Evolutionary conservation across 805 yeast species (phyloP).

Genomic region (Starmerella sp.): DNA sequence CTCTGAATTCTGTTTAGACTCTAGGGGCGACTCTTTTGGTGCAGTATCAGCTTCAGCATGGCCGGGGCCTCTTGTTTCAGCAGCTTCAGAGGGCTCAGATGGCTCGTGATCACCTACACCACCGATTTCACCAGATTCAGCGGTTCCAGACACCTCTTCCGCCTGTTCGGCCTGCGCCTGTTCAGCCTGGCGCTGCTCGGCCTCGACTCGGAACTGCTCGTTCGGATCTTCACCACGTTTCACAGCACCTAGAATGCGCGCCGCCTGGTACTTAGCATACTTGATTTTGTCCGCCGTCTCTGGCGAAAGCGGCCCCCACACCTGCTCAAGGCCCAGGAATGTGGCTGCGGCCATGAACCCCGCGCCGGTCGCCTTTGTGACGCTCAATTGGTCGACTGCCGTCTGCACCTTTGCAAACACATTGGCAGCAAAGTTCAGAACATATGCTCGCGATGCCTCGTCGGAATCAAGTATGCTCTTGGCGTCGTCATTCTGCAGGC

Average conservation of each 20-base stretch:
- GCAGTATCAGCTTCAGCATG: too few species aligned
- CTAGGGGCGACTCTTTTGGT: neutral
- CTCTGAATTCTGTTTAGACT: neutral
- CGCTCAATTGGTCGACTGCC: conserved; percentile 37
- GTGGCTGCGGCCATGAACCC: conserved; percentile 45
- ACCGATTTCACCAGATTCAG: too few species aligned
- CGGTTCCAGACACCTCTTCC: too few species aligned
- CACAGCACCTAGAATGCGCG: conserved; percentile 42
- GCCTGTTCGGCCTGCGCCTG: too few species aligned
- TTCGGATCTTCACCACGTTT: conserved; percentile 48
- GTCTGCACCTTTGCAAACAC: conserved; percentile 45
- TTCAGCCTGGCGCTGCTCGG: conserved; percentile 2
- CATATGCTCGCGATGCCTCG: conserved; percentile 44
- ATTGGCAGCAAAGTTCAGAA: conserved; percentile 45
- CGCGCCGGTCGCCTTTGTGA: conserved; percentile 38
- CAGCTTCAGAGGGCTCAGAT: too few species aligned
- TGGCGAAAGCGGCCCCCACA: conserved; percentile 25
- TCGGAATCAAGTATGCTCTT: conserved; percentile 47
- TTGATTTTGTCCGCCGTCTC: conserved; percentile 38
- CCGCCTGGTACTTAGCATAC: conserved; percentile 53
- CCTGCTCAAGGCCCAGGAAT: conserved; percentile 42
- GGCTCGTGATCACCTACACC: too few species aligned
- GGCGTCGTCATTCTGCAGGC: conserved; percentile 30
- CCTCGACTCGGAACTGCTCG: conserved; percentile 34
- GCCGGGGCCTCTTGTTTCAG: too few species aligned